A percentile compares a stretch with the other conserved stretches of the same genome.
Conservation (phyloP, 148 eudicot species). For the Persicaria tinctoria region DNA sequence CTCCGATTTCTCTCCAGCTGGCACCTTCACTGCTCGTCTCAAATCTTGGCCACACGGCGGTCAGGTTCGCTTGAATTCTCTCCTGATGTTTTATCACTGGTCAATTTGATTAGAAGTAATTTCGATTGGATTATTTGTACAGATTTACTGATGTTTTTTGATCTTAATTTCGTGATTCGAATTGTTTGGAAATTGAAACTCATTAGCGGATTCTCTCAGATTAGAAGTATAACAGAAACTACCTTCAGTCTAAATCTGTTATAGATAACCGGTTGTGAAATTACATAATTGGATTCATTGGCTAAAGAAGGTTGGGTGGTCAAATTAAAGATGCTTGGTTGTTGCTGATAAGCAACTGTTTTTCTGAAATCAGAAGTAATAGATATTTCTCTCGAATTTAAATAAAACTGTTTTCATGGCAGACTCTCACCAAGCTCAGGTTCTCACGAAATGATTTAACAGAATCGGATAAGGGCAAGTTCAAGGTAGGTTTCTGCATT, state of each 20-base stretch:
- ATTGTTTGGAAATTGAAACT: not conserved
- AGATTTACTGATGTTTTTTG: not conserved
- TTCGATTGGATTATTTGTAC: no score
- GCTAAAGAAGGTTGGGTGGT: no score
- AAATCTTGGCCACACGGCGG: conserved; percentile 65
- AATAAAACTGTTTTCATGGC: conserved; percentile 15
- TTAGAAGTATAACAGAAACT: no score
- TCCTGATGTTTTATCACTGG: not conserved
- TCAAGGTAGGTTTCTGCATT: conserved; percentile 38
- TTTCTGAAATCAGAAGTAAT: not conserved
- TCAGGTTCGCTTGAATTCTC: conserved; percentile 41
- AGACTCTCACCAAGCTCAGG: conserved; percentile 88
- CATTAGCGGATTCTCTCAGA: no score
- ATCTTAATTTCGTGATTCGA: not conserved
- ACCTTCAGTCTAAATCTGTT: not conserved
- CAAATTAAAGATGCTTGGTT: not conserved
- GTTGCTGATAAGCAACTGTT: not conserved
- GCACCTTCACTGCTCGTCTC: conserved; percentile 77
- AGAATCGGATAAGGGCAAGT: conserved; percentile 51
- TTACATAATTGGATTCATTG: no score
- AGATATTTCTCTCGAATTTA: not conserved
- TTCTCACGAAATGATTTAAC: conserved; percentile 65
- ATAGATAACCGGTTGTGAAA: not conserved
- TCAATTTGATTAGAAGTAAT: no score
- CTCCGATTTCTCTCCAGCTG: conserved; percentile 60